Evolutionary conservation across 306 rosid species (phyloP).

Genomic region (Ormosia semicastrata): DNA sequence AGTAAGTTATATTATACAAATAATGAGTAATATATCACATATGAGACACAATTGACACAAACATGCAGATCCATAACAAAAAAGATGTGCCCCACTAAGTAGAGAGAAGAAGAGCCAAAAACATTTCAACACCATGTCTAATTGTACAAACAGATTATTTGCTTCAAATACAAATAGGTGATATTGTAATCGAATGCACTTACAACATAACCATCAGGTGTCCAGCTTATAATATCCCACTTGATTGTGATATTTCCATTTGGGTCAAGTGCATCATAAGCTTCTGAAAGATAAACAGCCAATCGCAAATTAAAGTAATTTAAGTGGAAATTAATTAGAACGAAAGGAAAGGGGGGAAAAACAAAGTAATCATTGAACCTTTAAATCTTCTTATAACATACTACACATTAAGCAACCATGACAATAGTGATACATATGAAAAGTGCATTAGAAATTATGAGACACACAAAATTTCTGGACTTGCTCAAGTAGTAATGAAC

Average conservation of each 20-base stretch:
- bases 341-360: neutral
- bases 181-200: conserved; percentile 26
- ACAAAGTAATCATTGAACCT: neutral
- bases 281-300: conserved; percentile 52
- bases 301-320: neutral
- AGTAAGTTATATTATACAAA: neutral
- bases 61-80: conserved; percentile 5
- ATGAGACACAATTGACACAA: neutral
- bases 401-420: neutral
- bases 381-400: neutral
- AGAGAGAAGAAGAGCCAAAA: neutral
- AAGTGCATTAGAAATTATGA: neutral
- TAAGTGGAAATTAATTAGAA: neutral
- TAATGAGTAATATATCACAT: neutral
- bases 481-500: neutral
- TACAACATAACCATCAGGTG: conserved; percentile 78
- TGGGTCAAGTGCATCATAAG: conserved; percentile 88
- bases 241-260: conserved; percentile 72
- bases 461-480: neutral
- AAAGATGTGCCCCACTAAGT: neutral
- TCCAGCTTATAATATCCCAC: conserved; percentile 80
- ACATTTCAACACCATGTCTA: neutral
- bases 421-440: neutral
- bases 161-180: neutral
- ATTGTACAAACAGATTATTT: neutral